Evolutionary conservation across 106 monocot species (phyloP).

Genomic region (Apostasia ramifera): DNA sequence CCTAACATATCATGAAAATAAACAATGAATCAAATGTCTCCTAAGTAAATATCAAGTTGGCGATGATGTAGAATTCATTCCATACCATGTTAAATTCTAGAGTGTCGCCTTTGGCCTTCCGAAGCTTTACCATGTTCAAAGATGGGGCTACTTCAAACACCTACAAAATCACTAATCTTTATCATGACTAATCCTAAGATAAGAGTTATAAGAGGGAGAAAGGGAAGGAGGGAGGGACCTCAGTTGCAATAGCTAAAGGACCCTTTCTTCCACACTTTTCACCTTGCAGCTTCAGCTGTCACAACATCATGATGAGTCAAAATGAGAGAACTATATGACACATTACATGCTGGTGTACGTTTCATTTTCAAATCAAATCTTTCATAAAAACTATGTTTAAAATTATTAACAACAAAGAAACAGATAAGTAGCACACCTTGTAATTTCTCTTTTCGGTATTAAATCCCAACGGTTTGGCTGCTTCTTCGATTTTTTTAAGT

Average conservation of each 20-base stretch:
- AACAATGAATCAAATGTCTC: background rate
- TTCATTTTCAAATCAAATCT: too few species aligned
- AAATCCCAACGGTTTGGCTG: conserved; percentile 34
- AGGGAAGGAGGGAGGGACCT: background rate
- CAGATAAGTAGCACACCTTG: conserved; percentile 22
- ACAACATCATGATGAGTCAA: too few species aligned
- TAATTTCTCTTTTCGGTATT: conserved; percentile 30
- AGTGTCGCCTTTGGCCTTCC: conserved; percentile 26
- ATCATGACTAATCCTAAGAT: background rate
- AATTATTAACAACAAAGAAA: too few species aligned
- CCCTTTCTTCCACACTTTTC: background rate
- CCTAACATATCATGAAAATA: background rate
- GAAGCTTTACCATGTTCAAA: conserved; percentile 32
- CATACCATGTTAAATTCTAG: conserved; percentile 31
- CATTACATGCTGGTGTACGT: too few species aligned
- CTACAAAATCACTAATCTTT: background rate
- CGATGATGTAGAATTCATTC: background rate
- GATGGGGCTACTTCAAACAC: conserved; percentile 41
- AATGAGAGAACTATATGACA: too few species aligned
- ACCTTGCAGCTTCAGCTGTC: background rate
- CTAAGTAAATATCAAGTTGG: background rate
- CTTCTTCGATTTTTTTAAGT: conserved; percentile 38
- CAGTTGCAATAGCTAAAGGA: background rate
- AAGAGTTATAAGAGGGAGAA: background rate
- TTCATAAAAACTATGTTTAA: too few species aligned